A percentile compares a stretch with the other conserved stretches of the same genome.
These are phyloP conservation scores for Phytopythium oedochilum DNA, from an alignment of 352 stramenopile genomes.

Conservation along the genomic window DNA sequence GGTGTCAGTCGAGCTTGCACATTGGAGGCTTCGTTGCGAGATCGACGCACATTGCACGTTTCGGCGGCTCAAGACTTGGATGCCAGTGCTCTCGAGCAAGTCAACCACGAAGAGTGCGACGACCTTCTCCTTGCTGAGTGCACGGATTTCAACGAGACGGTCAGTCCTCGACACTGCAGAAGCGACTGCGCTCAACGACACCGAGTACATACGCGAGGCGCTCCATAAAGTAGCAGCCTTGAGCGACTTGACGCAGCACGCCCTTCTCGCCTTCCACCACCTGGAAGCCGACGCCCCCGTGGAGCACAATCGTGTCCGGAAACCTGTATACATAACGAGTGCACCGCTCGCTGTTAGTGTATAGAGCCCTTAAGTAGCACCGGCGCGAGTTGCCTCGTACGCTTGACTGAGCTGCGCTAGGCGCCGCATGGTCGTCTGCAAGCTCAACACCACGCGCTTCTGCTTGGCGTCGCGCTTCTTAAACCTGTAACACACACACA, in stretches of 20 bases:
- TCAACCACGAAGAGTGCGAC: constrained; percentile 64
- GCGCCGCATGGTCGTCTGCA: constrained; percentile 57
- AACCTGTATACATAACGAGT: constrained; percentile 28
- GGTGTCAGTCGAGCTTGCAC: not conserved
- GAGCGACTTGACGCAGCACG: constrained; percentile 46
- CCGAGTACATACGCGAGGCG: constrained; percentile 62
- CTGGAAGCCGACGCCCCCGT: constrained; percentile 74
- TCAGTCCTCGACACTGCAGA: not conserved
- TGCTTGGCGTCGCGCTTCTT: constrained; percentile 24
- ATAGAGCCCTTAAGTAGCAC: not conserved
- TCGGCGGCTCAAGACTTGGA: constrained; percentile 68
- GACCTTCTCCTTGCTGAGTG: constrained; percentile 67
- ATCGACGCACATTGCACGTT: constrained; percentile 56
- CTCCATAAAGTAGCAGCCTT: constrained; percentile 78
- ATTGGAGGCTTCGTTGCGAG: not conserved
- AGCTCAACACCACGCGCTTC: constrained; percentile 53
- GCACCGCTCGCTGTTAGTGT: not conserved
- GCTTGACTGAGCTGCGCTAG: constrained; percentile 46
- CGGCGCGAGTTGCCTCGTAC: constrained; percentile 21
- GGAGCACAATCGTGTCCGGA: constrained; percentile 53
- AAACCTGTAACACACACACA: not conserved
- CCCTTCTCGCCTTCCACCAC: constrained; percentile 41
- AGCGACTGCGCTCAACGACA: not conserved
- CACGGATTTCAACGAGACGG: not conserved
- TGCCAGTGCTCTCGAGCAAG: constrained; percentile 63